These are phyloP conservation scores for Saturnispora serradocipensis DNA, from an alignment of 805 yeast genomes.

Conservation along the genomic window DNA sequence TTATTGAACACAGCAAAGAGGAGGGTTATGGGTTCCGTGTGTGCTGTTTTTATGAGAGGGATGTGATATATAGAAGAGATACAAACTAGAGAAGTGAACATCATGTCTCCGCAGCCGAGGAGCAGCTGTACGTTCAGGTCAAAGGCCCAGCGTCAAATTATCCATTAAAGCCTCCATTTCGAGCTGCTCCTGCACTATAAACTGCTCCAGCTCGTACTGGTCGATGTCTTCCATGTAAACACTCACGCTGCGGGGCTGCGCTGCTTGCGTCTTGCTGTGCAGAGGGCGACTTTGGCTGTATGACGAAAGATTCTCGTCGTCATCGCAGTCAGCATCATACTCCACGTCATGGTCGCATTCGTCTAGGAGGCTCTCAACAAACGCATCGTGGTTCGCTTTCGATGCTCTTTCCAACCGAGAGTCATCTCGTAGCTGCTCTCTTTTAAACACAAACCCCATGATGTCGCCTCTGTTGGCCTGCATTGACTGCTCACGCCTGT, in stretches of 20 bases:
- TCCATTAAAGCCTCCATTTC: conserved; percentile 24
- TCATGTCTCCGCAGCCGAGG: background rate
- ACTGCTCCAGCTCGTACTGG: conserved; percentile 20
- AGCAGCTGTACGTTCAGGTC: conserved; percentile 2
- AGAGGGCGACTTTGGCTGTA: background rate
- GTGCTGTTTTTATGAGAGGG: background rate
- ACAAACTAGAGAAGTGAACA: background rate
- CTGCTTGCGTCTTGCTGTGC: too few relatives aligned
- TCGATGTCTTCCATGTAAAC: background rate
- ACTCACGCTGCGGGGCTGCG: background rate
- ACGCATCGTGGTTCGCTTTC: conserved; percentile 10
- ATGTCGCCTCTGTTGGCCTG: conserved; percentile 19
- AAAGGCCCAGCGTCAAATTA: conserved; percentile 1
- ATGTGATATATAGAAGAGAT: background rate
- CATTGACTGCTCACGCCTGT: conserved; percentile 12
- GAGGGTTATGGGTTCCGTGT: too few relatives aligned
- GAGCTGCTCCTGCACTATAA: conserved; percentile 19
- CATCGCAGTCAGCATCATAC: conserved; percentile 20
- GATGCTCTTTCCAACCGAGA: conserved; percentile 17
- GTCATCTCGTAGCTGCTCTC: conserved; percentile 15
- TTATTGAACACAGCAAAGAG: too few relatives aligned
- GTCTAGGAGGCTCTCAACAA: conserved; percentile 14
- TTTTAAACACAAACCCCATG: conserved; percentile 21
- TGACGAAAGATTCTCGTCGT: background rate
- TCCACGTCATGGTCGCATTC: conserved; percentile 22